Percentiles rank a stretch among this genome's conserved stretches.
Evolutionary conservation across 352 stramenopile species (phyloP).

Genomic region (Globisporangium lucens): DNA sequence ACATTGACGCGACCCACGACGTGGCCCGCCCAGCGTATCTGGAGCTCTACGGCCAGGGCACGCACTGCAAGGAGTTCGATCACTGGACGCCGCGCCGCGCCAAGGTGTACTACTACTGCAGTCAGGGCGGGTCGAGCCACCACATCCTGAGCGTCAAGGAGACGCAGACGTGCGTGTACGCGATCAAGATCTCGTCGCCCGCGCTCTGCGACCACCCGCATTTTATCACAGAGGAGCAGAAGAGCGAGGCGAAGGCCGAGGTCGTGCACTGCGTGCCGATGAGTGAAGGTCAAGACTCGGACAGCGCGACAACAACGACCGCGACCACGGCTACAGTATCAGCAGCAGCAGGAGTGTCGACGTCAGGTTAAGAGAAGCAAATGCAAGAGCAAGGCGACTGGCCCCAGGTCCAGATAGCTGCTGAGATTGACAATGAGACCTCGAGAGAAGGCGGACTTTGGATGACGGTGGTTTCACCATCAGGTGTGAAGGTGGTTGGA

Average conservation of each 20-base stretch:
- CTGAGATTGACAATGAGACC: neutral
- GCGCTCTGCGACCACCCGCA: slow-evolving; percentile 79
- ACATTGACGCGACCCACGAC: slow-evolving; percentile 80
- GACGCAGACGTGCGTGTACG: slow-evolving; percentile 80
- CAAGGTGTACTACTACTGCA: slow-evolving; percentile 78
- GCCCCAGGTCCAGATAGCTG: neutral
- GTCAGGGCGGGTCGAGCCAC: slow-evolving; percentile 53
- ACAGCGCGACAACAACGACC: neutral
- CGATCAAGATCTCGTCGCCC: slow-evolving; percentile 74
- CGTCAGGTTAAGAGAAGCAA: neutral
- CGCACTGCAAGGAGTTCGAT: slow-evolving; percentile 74
- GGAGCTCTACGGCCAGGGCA: slow-evolving; percentile 66
- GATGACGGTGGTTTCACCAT: neutral
- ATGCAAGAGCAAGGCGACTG: neutral
- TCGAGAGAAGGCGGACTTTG: neutral
- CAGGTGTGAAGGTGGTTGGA: neutral
- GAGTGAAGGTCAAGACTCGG: neutral
- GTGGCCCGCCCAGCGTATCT: slow-evolving; percentile 61
- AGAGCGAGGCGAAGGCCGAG: slow-evolving; percentile 44
- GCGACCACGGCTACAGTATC: neutral
- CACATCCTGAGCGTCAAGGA: slow-evolving; percentile 79
- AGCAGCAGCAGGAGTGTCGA: slow-evolving; percentile 1
- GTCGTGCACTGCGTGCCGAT: slow-evolving; percentile 70
- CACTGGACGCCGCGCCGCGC: slow-evolving; percentile 52
- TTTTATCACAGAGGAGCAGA: slow-evolving; percentile 71